Evolutionary conservation across 805 yeast genomes (phyloP), one percentile per base, ranked within the genome.

Genomic region (Lipomyces yamadae): DNA sequence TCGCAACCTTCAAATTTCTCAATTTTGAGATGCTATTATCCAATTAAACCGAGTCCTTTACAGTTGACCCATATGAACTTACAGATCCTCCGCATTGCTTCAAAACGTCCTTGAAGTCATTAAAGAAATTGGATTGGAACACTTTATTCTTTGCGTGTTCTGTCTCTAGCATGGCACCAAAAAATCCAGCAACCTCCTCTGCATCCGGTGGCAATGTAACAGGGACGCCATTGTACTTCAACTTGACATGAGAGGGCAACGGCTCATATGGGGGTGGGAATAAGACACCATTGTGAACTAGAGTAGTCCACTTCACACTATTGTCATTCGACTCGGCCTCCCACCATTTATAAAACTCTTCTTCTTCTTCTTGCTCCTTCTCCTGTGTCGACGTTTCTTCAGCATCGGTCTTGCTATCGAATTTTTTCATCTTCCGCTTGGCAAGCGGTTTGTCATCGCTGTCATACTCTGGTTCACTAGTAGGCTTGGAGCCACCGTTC

Each of bases 161-260:
- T 0, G 92, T 84, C 70, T 91, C 92, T 56, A 93, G 70, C 86
- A 94, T 83, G 4, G 97, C 97, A 8, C 89, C 98, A 77, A 84
- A 94, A 75, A 92, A 94, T 0, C 97, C 98, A 0, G 98, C 98
- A 45, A 94, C 97, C 77, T 94, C 98, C 78, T 94, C 99, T 1
- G 97, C 98, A 64, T 83, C 90, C 0, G 81, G 79, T 0, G 97
- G 94, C 65, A 94, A 81, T 35, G 81, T 81, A 0, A 93, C 93
- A 0, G 95, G 90, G 70, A 85, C 82, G 0, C 91, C 91, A 72
- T 89, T 89, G 74, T 94, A 93, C 66, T 85, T 83, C 62, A 94
- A 73, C 74, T 89, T 91, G 52, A 93, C 90, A 73, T 85, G 83
- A 4, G 85, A 79, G 0, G 98, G 98, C 56, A 94, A 79, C 2